Evolutionary conservation across 495 filamentous ascomycete genomes (phyloP), one percentile per base, ranked within the genome.

Genomic region (Penicillium cinerascens): DNA sequence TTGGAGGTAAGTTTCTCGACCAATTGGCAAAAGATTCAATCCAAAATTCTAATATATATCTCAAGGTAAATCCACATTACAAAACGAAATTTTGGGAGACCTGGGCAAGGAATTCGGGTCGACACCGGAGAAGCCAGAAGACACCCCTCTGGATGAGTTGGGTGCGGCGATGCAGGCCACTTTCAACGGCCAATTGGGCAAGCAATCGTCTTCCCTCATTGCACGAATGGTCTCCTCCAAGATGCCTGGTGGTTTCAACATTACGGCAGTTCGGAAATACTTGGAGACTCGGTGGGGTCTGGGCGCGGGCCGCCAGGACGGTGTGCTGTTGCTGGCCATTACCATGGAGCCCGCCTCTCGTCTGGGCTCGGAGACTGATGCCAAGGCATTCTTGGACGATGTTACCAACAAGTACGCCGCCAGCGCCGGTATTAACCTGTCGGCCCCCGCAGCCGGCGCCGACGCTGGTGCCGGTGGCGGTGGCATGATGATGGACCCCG

Each of bases 191-290:
- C 91, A 97, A 73, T 84, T 97, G 44, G 93, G 93, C 58, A 97
- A 99, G 74, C 93, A 97, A 49, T 92, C 93, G 0, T 89, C 89
- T 25, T 95, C 93, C 4, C 83, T 97, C 47, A 86, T 97, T 63
- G 92, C 95, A 26, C 84, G 92, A 53, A 77, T 97, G 65, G 92
- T 99, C 23, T 97, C 95, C 4, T 96, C 93, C 5, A 99, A 99
- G 71, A 97, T 99, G 93, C 95, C 93, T 27, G 95, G 92, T 64
- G 93, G 93, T 43, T 99, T 97, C 80, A 99, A 97, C 67, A 97
- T 97, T 65, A 96, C 92, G 59, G 79, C 87, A 2, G 89, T 93
- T 11, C 81, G 92, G 43, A 97, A 99, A 74, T 93, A 97, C 60
- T 69, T 99, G 20, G 91, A 95, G 73, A 92, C 91, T 6, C 79